A percentile compares a stretch with the other conserved stretches of the same genome.
These are phyloP conservation scores for Colletotrichum australisinense DNA, from an alignment of 2,329 filamentous ascomycete species.

Conservation along the genomic window DNA sequence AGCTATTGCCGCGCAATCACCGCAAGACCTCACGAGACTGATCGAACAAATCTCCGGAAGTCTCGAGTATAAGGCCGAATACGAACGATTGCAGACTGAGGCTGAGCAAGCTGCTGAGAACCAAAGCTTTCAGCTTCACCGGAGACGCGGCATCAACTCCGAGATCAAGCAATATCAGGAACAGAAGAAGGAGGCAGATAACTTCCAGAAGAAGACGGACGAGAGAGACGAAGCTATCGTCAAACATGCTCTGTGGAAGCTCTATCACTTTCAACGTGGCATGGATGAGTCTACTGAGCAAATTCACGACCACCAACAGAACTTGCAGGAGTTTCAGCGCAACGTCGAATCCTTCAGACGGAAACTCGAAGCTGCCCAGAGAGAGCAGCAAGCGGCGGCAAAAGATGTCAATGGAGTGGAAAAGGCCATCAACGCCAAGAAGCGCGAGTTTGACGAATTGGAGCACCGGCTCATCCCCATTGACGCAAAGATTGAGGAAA, in stretches of 20 bases:
- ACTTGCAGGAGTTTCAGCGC: constrained; percentile 91
- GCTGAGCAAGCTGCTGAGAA: constrained; percentile 89
- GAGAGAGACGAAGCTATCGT: constrained; percentile 93
- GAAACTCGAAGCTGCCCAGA: constrained; percentile 82
- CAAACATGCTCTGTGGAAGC: constrained; percentile 94
- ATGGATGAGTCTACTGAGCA: constrained; percentile 93
- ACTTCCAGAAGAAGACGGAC: constrained; percentile 89
- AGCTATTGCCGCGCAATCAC: constrained; percentile 93
- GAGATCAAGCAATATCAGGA: constrained; percentile 98
- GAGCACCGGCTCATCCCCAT: constrained; percentile 89
- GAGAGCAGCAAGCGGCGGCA: constrained; percentile 82
- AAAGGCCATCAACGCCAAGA: constrained; percentile 84
- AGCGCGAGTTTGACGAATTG: constrained; percentile 87
- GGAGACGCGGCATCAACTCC: constrained; percentile 93
- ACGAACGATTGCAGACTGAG: constrained; percentile 89
- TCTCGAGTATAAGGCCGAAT: constrained; percentile 92
- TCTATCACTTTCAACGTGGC: constrained; percentile 92
- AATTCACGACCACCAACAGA: constrained; percentile 94
- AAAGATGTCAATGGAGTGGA: constrained; percentile 86
- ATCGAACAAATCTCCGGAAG: constrained; percentile 99
- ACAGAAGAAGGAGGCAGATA: constrained; percentile 95
- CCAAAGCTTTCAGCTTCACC: constrained; percentile 87
- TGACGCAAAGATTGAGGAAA: constrained; percentile 90
- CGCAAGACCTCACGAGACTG: constrained; percentile 90
- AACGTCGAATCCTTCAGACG: constrained; percentile 87